Evolutionary conservation across 306 rosid genomes (phyloP).

Genomic region (Malus sylvestris): DNA sequence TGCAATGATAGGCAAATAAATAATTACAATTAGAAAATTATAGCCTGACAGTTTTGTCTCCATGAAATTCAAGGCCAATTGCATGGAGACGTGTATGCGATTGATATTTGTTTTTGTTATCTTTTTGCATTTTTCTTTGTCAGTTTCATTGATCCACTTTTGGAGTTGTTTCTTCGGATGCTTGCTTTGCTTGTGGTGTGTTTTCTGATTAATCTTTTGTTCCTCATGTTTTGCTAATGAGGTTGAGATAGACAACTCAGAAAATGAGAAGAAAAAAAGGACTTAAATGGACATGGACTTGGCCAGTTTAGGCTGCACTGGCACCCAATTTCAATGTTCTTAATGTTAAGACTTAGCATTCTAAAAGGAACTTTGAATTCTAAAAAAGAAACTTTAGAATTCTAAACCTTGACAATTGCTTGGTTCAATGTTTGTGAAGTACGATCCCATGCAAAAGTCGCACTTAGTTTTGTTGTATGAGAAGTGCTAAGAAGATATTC

Average conservation of each 20-base stretch:
- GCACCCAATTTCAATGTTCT: background rate
- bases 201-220: background rate
- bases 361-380: too few species aligned
- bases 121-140: slow-evolving; percentile 25
- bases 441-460: background rate
- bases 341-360: background rate
- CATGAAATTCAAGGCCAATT: slow-evolving; percentile 38
- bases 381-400: too few species aligned
- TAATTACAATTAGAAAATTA: slow-evolving; percentile 16
- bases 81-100: slow-evolving; percentile 52
- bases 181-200: slow-evolving; percentile 18
- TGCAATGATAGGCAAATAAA: slow-evolving; percentile 29
- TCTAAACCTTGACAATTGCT: background rate
- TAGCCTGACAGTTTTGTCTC: slow-evolving; percentile 66
- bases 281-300: slow-evolving; percentile 20
- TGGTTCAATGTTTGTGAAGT: background rate
- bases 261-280: background rate
- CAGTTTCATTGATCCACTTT: slow-evolving; percentile 15
- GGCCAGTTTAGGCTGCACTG: slow-evolving; percentile 12
- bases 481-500: background rate
- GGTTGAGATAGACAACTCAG: background rate
- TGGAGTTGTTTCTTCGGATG: slow-evolving; percentile 33
- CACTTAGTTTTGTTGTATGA: background rate
- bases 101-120: slow-evolving; percentile 13
- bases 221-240: background rate